Conservation (phyloP, 768 basidiomycete genomes). For the Boletus subparvulus region DNA sequence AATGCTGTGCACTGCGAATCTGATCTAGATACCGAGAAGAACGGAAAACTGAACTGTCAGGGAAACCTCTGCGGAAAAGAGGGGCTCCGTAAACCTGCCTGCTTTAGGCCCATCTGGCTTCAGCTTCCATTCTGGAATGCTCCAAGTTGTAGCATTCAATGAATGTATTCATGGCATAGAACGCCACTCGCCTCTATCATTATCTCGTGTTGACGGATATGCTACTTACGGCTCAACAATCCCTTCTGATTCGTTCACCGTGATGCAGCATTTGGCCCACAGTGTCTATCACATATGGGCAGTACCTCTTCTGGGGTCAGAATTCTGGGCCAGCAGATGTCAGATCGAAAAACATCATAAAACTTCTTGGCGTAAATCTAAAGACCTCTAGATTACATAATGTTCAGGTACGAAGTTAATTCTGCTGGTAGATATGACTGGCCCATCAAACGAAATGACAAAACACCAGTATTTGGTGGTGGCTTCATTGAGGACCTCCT, state of each 20-base stretch:
- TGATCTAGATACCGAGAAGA: constrained; percentile 11
- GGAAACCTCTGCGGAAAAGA: constrained; percentile 12
- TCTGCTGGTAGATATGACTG: too few species aligned
- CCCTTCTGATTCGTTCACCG: constrained; percentile 7
- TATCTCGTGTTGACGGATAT: constrained; percentile 17
- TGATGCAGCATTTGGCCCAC: constrained; percentile 10
- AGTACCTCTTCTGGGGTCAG: too few species aligned
- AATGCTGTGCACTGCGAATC: constrained; percentile 3
- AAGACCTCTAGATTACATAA: too few species aligned
- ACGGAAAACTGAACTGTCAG: constrained; percentile 6
- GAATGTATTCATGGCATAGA: not conserved
- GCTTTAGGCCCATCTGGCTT: not conserved
- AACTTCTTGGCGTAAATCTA: too few species aligned
- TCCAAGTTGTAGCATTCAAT: not conserved
- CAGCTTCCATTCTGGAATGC: constrained; percentile 15
- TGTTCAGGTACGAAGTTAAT: too few species aligned
- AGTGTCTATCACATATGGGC: too few species aligned
- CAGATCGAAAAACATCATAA: too few species aligned
- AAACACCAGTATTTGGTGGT: too few species aligned
- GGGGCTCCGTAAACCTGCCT: constrained; percentile 2
- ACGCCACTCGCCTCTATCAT: constrained; percentile 22
- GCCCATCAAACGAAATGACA: too few species aligned
- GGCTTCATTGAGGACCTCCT: too few species aligned
- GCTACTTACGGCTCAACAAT: not conserved
- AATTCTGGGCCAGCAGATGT: too few species aligned